Percentiles rank a stretch among this genome's conserved stretches.
These are phyloP conservation scores for Tolypocladium amazonense DNA, from an alignment of 2,329 filamentous ascomycete genomes.

Conservation along the genomic window DNA sequence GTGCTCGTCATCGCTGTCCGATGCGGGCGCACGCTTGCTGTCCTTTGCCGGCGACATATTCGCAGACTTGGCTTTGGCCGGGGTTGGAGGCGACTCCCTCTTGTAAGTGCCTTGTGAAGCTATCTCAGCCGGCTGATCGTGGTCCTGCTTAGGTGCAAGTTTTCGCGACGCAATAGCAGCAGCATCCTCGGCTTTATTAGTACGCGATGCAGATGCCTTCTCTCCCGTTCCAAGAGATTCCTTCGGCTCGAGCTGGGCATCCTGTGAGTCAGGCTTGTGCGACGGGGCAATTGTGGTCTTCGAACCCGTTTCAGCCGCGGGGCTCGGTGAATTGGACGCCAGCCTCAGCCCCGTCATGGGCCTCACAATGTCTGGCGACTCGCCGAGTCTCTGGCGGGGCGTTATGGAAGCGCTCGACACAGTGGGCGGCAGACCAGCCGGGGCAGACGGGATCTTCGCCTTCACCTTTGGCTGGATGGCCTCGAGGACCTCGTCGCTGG, in stretches of 20 bases:
- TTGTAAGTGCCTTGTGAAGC: background rate
- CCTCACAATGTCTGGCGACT: conserved; percentile 17
- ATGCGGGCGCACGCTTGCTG: background rate
- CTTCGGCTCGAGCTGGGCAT: conserved; percentile 5
- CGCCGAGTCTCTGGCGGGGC: conserved; percentile 2
- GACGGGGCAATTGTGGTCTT: background rate
- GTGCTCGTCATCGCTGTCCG: conserved; percentile 3
- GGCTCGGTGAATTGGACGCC: conserved; percentile 1
- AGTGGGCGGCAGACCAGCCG: background rate
- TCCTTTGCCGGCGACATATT: background rate
- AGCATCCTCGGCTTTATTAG: background rate
- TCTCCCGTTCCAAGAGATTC: conserved; percentile 6
- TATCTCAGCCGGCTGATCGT: background rate
- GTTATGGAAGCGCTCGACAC: background rate
- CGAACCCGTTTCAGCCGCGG: background rate
- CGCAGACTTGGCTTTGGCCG: background rate
- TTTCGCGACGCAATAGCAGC: background rate
- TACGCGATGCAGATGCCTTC: background rate
- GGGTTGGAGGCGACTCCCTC: background rate
- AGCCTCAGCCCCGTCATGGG: conserved; percentile 21
- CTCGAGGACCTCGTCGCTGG: conserved; percentile 46
- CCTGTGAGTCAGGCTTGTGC: conserved; percentile 6
- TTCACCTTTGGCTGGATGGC: conserved; percentile 10
- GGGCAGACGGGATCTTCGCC: background rate
- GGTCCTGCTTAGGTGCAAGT: background rate